Evolutionary conservation across 2,329 filamentous ascomycete genomes (phyloP).

Genomic region (Lasiodiplodia gonubiensis): DNA sequence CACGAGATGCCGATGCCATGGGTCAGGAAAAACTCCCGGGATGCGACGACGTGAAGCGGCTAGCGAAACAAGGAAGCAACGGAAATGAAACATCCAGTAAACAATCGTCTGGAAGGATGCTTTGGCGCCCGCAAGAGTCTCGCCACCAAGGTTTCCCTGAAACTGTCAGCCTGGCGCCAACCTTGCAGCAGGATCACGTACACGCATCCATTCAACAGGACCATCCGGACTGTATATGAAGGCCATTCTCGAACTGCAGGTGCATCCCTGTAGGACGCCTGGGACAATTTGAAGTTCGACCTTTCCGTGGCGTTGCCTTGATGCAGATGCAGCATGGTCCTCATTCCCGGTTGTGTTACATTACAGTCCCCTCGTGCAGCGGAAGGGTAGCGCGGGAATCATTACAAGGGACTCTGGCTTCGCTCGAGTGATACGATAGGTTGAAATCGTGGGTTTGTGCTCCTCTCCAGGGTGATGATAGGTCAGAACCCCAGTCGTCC

Average conservation of each 20-base stretch:
- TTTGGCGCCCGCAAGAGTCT: neutral
- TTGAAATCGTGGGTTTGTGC: too few species aligned
- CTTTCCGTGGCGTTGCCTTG: neutral
- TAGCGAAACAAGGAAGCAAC: slow-evolving; percentile 16
- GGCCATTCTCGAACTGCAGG: slow-evolving; percentile 1
- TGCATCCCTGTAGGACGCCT: neutral
- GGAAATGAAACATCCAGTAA: slow-evolving; percentile 3
- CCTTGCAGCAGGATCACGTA: neutral
- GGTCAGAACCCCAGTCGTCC: too few species aligned
- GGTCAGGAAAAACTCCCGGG: slow-evolving; percentile 18
- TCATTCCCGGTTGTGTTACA: neutral
- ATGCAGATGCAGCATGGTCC: slow-evolving; percentile 10
- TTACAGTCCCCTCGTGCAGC: too few species aligned
- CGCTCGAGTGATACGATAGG: too few species aligned
- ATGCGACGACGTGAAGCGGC: slow-evolving; percentile 9
- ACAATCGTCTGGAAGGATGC: neutral
- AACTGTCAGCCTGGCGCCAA: neutral
- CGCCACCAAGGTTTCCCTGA: slow-evolving; percentile 3
- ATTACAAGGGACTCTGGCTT: too few species aligned
- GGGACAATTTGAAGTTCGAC: neutral
- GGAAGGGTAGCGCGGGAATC: too few species aligned
- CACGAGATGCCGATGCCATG: slow-evolving; percentile 20
- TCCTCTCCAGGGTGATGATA: too few species aligned
- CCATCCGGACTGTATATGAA: neutral
- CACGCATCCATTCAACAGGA: neutral